Evolutionary conservation across 306 rosid genomes (phyloP).

Genomic region (Erythrophleum fordii): DNA sequence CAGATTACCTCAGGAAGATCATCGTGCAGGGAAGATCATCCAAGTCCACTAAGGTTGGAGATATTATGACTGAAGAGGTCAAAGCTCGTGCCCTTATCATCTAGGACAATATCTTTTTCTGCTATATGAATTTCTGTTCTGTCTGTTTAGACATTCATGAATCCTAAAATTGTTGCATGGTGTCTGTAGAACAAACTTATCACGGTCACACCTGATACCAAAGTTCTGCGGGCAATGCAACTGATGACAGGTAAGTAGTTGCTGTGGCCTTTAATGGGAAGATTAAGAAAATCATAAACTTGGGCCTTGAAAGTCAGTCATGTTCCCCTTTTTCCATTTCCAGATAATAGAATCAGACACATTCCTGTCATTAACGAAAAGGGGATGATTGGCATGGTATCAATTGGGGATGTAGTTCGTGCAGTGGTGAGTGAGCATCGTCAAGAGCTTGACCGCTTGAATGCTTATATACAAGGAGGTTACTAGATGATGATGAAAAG

Average conservation of each 20-base stretch:
- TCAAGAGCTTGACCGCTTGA: slow-evolving; percentile 92
- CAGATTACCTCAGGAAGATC: slow-evolving; percentile 98
- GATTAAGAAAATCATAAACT: slow-evolving; percentile 13
- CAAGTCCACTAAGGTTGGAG: slow-evolving; percentile 98
- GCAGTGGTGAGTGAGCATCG: slow-evolving; percentile 97
- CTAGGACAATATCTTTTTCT: neutral
- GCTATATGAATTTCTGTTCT: neutral
- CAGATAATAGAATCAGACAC: slow-evolving; percentile 98
- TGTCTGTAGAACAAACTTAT: slow-evolving; percentile 88
- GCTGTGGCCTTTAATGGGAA: neutral
- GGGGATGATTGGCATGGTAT: slow-evolving; percentile 97
- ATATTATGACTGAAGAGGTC: slow-evolving; percentile 99
- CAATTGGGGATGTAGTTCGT: slow-evolving; percentile 97
- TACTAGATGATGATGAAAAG: slow-evolving; percentile 63
- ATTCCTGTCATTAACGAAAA: slow-evolving; percentile 77
- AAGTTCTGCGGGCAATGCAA: slow-evolving; percentile 91
- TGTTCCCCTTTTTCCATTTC: neutral
- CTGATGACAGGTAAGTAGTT: slow-evolving; percentile 86
- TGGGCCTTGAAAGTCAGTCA: slow-evolving; percentile 22
- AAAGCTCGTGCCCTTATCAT: neutral
- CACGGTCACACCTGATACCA: slow-evolving; percentile 88
- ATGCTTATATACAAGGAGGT: slow-evolving; percentile 95
- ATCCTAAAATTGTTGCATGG: slow-evolving; percentile 16
- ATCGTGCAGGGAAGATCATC: slow-evolving; percentile 99
- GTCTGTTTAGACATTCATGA: slow-evolving; percentile 5